phyloP scores from a whole-genome alignment of 306 rosid species.

The Styphnolobium japonicum region DNA sequence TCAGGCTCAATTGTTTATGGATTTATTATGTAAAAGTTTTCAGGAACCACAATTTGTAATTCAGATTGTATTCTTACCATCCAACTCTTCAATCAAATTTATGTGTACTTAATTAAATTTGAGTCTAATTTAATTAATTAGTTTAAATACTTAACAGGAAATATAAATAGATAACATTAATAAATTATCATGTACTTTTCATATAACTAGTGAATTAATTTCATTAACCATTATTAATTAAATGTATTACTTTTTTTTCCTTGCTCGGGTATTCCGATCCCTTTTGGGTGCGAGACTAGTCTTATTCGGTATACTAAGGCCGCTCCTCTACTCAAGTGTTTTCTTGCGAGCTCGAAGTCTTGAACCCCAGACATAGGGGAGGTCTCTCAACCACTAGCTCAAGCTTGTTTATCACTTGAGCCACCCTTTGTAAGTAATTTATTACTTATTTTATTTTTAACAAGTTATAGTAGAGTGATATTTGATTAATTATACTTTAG shows the following conservation, averaged over 20 bases:
- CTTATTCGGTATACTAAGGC: no score
- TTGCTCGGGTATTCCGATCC: no score
- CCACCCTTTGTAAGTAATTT: no score
- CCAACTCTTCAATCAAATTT: not conserved
- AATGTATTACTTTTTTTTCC: not conserved
- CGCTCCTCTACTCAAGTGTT: no score
- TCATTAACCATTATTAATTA: not conserved
- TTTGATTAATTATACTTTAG: not conserved
- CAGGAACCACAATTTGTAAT: not conserved
- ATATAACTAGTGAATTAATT: not conserved
- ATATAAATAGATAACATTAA: not conserved
- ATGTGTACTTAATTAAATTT: not conserved
- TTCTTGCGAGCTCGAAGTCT: no score
- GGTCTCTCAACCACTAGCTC: no score
- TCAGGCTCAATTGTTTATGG: not conserved
- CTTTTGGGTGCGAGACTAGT: no score
- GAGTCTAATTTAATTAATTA: not conserved
- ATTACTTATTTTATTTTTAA: not conserved
- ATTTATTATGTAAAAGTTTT: not conserved
- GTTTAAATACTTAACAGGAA: not conserved
- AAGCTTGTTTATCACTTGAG: no score
- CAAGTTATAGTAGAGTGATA: not conserved
- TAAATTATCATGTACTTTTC: not conserved
- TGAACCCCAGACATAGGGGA: no score
- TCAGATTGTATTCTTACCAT: not conserved